phyloP scores from a whole-genome alignment of 495 filamentous ascomycete genomes.

The Neurospora sp. region DNA sequence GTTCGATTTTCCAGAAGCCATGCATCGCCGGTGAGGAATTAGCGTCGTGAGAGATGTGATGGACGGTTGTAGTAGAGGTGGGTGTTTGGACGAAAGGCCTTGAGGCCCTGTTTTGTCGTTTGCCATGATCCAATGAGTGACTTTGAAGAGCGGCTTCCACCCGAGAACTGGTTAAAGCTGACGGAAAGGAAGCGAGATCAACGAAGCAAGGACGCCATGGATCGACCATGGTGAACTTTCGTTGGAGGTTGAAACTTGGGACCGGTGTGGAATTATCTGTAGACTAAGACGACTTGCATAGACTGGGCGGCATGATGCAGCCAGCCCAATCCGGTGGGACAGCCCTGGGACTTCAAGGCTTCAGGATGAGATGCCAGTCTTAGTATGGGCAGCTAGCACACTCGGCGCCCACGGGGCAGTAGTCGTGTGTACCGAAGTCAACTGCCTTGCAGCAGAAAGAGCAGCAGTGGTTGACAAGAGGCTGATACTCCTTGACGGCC shows the following conservation, averaged over 20 bases:
- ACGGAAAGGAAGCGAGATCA: neutral
- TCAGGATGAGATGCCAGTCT: slow-evolving; percentile 3
- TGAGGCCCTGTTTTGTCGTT: neutral
- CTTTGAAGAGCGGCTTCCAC: neutral
- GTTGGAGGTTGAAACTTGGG: neutral
- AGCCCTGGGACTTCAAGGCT: neutral
- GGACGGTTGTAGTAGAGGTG: neutral
- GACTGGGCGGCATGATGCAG: slow-evolving; percentile 10
- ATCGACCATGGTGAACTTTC: neutral
- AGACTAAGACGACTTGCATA: neutral
- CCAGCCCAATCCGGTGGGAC: slow-evolving; percentile 17
- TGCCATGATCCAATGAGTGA: neutral
- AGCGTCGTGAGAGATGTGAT: neutral
- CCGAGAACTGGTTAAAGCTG: neutral
- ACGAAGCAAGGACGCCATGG: neutral
- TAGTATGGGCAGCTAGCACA: slow-evolving; percentile 38
- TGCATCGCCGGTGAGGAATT: neutral
- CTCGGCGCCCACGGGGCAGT: slow-evolving; percentile 33
- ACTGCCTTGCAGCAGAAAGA: slow-evolving; percentile 43
- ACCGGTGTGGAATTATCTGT: neutral
- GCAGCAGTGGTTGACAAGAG: slow-evolving; percentile 42
- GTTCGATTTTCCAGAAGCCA: neutral
- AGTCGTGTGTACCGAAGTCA: slow-evolving; percentile 43
- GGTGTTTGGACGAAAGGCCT: neutral
- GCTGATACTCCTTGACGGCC: slow-evolving; percentile 35